phyloP scores from a whole-genome alignment of 306 rosid species.

The Ammopiptanthus mongolicus region DNA sequence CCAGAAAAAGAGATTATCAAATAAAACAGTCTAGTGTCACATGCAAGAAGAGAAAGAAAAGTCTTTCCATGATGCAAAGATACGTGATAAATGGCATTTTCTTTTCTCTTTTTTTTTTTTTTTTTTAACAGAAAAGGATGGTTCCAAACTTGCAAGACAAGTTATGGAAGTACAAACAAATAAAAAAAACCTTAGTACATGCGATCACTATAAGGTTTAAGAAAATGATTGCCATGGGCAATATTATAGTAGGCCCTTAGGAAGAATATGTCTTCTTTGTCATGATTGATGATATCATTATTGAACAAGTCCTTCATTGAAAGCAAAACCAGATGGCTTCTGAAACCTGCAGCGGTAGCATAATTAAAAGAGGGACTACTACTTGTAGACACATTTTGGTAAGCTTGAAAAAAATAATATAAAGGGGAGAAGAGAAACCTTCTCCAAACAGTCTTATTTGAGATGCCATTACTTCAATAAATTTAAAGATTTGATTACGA shows the following conservation, averaged over 20 bases:
- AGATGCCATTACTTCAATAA: neutral
- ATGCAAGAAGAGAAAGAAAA: constrained; percentile 22
- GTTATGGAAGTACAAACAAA: neutral
- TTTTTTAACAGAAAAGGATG: neutral
- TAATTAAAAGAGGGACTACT: neutral
- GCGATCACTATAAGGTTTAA: neutral
- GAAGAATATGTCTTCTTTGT: neutral
- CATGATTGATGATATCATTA: neutral
- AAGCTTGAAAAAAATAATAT: too few relatives aligned
- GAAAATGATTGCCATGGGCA: constrained; percentile 12
- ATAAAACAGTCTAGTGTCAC: neutral
- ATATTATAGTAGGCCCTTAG: constrained; percentile 12
- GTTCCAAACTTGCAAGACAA: constrained; percentile 5
- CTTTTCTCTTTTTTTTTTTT: neutral
- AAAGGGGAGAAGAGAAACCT: too few relatives aligned
- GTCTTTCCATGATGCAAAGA: constrained; percentile 16
- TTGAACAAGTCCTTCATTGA: constrained; percentile 13
- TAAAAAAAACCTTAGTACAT: neutral
- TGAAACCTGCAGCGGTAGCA: constrained; percentile 43
- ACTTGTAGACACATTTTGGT: too few relatives aligned
- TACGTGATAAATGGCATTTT: constrained; percentile 1
- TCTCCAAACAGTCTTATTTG: neutral
- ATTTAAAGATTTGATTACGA: neutral
- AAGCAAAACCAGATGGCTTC: constrained; percentile 13
- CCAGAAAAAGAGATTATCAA: neutral